Evolutionary conservation across 805 yeast genomes (phyloP).

Genomic region (Lipomyces lipofer): DNA sequence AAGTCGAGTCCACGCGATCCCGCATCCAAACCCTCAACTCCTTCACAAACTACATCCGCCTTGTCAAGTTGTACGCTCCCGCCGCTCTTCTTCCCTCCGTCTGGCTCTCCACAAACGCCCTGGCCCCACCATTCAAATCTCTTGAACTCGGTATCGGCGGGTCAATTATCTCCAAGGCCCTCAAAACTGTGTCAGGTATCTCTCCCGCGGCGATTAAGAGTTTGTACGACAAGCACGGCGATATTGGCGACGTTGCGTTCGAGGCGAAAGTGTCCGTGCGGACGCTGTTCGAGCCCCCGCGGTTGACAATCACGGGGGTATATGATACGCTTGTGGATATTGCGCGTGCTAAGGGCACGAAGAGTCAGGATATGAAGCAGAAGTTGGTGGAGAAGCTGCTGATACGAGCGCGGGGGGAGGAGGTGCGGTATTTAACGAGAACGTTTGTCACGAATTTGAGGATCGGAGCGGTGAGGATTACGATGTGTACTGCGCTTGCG

Average conservation of each 20-base stretch:
- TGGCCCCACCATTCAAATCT: slow-evolving; percentile 30
- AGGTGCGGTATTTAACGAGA: slow-evolving; percentile 33
- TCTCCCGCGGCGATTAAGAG: slow-evolving; percentile 19
- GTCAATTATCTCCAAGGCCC: slow-evolving; percentile 25
- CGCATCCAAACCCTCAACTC: slow-evolving; percentile 30
- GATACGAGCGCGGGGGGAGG: slow-evolving; percentile 31
- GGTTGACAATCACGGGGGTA: slow-evolving; percentile 25
- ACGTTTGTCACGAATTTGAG: slow-evolving; percentile 29
- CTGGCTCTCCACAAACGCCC: slow-evolving; percentile 31
- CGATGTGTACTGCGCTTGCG: slow-evolving; percentile 33
- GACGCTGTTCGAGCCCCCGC: slow-evolving; percentile 29
- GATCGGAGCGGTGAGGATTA: slow-evolving; percentile 33
- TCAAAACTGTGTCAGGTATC: slow-evolving; percentile 29
- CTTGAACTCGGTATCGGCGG: slow-evolving; percentile 34
- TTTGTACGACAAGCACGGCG: slow-evolving; percentile 30
- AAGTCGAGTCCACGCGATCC: slow-evolving; percentile 30
- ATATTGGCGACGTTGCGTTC: slow-evolving; percentile 35
- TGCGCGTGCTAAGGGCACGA: slow-evolving; percentile 28
- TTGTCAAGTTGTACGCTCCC: slow-evolving; percentile 18
- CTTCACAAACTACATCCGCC: slow-evolving; percentile 29
- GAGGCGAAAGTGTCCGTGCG: slow-evolving; percentile 31
- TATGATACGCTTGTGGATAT: slow-evolving; percentile 30
- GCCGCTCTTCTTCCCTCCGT: slow-evolving; percentile 28
- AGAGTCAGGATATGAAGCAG: slow-evolving; percentile 30
- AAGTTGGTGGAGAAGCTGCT: slow-evolving; percentile 28